Evolutionary conservation across 2,329 filamentous ascomycete species (phyloP), one percentile per base, ranked within the genome.

Genomic region (Talaromyces verruculosus): DNA sequence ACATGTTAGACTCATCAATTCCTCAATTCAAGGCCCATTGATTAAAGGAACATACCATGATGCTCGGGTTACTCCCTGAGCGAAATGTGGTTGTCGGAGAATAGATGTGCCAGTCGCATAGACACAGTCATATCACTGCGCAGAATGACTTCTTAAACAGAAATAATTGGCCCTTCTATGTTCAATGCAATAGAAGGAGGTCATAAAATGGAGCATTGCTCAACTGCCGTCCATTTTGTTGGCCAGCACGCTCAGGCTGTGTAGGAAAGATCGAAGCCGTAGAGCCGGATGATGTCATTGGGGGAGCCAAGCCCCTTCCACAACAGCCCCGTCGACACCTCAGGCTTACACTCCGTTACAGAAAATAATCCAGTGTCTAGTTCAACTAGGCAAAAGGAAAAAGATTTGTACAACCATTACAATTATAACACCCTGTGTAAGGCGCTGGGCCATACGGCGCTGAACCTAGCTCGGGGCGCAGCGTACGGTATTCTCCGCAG

Each of bases 181-280:
- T 25, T 39, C 19, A 13, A 57, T 57, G 28, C 17, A 53, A 19
- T 35, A 35, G 30, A 11, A 33, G 3, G 15, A 13, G 11, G 22
- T 19, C 49, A 5, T 5, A 15, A 15, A 49, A 13, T 28, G 10
- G 1, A 15, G 43, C 3, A 19, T 22, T 3, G 1, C 4, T 55
- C 30, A 55, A 30, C 30, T 37, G 10, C 51, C 33, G 53, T 57
- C n/a, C 53, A 57, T 57, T 35, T 55, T 57, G n/a, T 22, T 39
- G 53, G n/a, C n/a, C 30, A 30, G 19, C 17, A n/a, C 10, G 47
- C 15, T 30, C 47, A 17, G 25, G 10, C 13, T 28, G 8, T 33
- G 33, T 5, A 22, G n/a, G 17, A 57, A 11, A 57, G 30, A 57
- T 13, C 3, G 49, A 33, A 28, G n/a, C 15, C n/a, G 17, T 25